These are phyloP conservation scores for Sesbania bispinosa DNA, from an alignment of 306 rosid species.

Conservation along the genomic window DNA sequence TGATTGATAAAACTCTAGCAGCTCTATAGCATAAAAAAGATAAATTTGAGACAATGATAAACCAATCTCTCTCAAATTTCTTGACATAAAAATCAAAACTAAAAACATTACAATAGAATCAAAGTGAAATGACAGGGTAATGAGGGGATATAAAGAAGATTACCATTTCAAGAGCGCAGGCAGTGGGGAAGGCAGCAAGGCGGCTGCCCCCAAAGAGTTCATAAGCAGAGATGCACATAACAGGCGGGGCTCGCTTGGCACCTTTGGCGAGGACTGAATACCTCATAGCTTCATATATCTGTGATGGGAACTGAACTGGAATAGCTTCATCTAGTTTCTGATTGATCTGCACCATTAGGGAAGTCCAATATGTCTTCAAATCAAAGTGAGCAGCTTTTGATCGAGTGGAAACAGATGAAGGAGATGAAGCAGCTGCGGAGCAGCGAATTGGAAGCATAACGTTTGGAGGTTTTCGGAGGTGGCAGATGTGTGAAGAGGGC, in stretches of 20 bases:
- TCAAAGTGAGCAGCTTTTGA: conserved; percentile 53
- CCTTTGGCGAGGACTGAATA: conserved; percentile 77
- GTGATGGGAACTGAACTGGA: conserved; percentile 56
- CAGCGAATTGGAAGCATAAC: conserved; percentile 36
- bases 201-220: conserved; percentile 84
- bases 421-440: conserved; percentile 37
- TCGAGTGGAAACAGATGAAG: conserved; percentile 31
- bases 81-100: not conserved
- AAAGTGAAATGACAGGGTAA: not conserved
- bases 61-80: not conserved
- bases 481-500: conserved; percentile 34
- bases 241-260: conserved; percentile 91
- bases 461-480: conserved; percentile 36
- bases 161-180: conserved; percentile 98
- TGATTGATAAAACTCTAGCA: not conserved
- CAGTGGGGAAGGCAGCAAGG: conserved; percentile 87
- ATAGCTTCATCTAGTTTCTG: conserved; percentile 78
- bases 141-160: not conserved
- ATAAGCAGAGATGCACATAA: conserved; percentile 88
- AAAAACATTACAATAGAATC: not conserved
- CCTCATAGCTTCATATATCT: conserved; percentile 89
- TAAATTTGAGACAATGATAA: not conserved
- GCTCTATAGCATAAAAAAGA: not conserved
- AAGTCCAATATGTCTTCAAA: conserved; percentile 77
- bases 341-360: conserved; percentile 64